Evolutionary conservation across 2,329 filamentous ascomycete species (phyloP).

Genomic region (Arthrinium phaeospermum): DNA sequence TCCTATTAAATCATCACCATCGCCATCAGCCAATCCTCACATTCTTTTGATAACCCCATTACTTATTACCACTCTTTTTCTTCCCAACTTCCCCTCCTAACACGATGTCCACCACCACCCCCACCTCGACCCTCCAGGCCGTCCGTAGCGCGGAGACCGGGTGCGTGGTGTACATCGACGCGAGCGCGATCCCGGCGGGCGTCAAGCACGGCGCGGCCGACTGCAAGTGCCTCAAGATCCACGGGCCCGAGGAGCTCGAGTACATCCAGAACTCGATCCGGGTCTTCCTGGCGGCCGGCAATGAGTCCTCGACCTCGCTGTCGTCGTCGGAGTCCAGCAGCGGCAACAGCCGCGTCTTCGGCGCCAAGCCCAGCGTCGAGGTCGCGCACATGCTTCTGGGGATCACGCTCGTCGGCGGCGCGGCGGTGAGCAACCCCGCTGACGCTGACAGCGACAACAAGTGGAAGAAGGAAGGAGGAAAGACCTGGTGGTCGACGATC

Average conservation of each 20-base stretch:
- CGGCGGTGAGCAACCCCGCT: neutral
- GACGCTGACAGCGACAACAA: neutral
- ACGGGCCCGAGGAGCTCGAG: slow-evolving; percentile 15
- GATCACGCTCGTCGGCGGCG: neutral
- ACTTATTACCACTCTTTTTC: neutral
- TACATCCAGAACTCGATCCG: neutral
- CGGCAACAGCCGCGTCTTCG: neutral
- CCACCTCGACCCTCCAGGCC: neutral
- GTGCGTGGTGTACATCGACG: slow-evolving; percentile 13
- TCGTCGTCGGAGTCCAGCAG: neutral
- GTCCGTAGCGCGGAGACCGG: slow-evolving; percentile 13
- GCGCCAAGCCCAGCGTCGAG: slow-evolving; percentile 9
- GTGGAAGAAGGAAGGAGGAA: slow-evolving; percentile 8
- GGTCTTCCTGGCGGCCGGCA: neutral
- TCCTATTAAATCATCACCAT: neutral
- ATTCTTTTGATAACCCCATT: neutral
- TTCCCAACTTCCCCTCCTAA: neutral
- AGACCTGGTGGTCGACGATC: neutral
- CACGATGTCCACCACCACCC: neutral
- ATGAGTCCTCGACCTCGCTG: neutral
- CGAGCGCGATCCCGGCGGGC: slow-evolving; percentile 1
- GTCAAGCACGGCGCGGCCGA: neutral
- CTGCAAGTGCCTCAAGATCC: slow-evolving; percentile 11
- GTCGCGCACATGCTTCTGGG: slow-evolving; percentile 6
- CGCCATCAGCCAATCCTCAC: neutral